These are phyloP conservation scores for Boletales sp. DNA, from an alignment of 768 basidiomycete species.

Conservation along the genomic window DNA sequence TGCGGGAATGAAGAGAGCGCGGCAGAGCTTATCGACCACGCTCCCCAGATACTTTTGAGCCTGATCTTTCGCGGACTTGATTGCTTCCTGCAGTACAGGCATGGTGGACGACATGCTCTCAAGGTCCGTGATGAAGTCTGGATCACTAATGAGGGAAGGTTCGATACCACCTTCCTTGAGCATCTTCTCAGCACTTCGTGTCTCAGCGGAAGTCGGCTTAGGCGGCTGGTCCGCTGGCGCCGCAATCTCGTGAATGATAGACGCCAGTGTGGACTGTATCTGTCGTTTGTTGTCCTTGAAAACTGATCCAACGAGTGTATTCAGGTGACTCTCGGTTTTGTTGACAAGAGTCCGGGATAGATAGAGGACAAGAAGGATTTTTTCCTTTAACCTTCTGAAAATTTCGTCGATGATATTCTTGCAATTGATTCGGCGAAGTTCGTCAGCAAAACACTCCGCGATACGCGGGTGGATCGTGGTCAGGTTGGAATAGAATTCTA, in stretches of 20 bases:
- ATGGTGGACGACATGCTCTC: conserved; percentile 8
- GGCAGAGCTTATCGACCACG: conserved; percentile 17
- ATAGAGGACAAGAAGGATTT: conserved; percentile 16
- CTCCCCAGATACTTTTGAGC: conserved; percentile 18
- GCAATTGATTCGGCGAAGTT: conserved; percentile 12
- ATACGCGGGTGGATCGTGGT: conserved; percentile 15
- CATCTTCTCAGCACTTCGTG: conserved; percentile 13
- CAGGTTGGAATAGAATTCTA: conserved; percentile 18
- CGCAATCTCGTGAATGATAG: conserved; percentile 14
- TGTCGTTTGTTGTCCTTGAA: conserved; percentile 12
- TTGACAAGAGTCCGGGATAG: conserved; percentile 13
- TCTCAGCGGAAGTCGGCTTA: conserved; percentile 12
- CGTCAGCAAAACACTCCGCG: conserved; percentile 16
- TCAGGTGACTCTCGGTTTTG: conserved; percentile 11
- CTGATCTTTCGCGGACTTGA: conserved; percentile 8
- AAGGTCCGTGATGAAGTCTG: conserved; percentile 22
- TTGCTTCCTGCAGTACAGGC: conserved; percentile 17
- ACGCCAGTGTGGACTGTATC: conserved; percentile 9
- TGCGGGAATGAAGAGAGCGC: conserved; percentile 6
- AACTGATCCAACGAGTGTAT: conserved; percentile 12
- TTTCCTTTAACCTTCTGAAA: conserved; percentile 24
- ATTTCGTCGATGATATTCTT: conserved; percentile 14
- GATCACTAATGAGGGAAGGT: conserved; percentile 17
- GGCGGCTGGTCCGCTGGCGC: not conserved
- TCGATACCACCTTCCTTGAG: conserved; percentile 21